Conservation (phyloP, 768 basidiomycete species). For the Amanita pallidorosea region DNA sequence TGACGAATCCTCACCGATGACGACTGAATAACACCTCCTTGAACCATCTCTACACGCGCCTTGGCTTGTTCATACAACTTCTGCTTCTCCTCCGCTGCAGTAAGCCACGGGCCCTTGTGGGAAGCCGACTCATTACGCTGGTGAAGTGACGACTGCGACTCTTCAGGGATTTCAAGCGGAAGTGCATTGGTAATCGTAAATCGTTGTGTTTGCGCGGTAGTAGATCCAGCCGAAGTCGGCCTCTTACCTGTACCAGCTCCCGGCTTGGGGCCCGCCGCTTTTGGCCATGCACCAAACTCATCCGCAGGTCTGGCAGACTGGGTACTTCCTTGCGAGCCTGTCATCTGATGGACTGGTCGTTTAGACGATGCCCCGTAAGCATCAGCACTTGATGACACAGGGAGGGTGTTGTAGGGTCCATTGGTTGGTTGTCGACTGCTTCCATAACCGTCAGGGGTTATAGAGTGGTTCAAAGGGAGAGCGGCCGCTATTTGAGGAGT, state of each 20-base stretch:
- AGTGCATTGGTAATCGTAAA: constrained; percentile 31
- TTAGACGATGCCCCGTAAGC: constrained; percentile 2
- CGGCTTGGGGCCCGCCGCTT: constrained; percentile 5
- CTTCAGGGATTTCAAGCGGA: constrained; percentile 18
- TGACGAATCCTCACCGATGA: constrained; percentile 20
- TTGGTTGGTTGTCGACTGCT: neutral
- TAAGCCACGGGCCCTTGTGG: constrained; percentile 31
- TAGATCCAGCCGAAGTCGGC: constrained; percentile 16
- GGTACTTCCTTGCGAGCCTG: neutral
- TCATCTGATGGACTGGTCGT: constrained; percentile 4
- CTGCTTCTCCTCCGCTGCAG: constrained; percentile 55
- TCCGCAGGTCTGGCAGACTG: constrained; percentile 4
- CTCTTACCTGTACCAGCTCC: constrained; percentile 9
- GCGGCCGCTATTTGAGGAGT: neutral
- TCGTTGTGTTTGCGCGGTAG: constrained; percentile 17
- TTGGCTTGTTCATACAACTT: constrained; percentile 55
- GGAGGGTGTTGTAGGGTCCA: neutral
- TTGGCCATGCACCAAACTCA: constrained; percentile 11
- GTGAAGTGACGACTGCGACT: constrained; percentile 9
- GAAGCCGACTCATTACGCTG: constrained; percentile 7
- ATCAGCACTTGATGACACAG: neutral
- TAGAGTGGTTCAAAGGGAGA: neutral
- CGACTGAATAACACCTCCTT: constrained; percentile 25
- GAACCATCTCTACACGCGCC: constrained; percentile 45
- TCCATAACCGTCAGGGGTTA: neutral